phyloP scores from a whole-genome alignment of 2,329 filamentous ascomycete species.

The Stachybotrys elegans region DNA sequence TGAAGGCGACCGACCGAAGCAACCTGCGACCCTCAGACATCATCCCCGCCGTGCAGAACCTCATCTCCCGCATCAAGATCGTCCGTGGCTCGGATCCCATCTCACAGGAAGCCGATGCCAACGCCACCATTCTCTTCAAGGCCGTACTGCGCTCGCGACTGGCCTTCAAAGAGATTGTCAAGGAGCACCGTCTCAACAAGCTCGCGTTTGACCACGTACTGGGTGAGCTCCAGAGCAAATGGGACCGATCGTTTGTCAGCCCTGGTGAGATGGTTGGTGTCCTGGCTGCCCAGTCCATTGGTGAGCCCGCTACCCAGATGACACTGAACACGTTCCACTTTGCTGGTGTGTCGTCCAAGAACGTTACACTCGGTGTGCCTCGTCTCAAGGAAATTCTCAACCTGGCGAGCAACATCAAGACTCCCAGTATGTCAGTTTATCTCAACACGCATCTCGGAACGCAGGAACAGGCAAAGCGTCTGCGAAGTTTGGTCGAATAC shows the following conservation, averaged over 20 bases:
- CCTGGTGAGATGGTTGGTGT: conserved; percentile 99
- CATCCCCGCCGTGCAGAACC: conserved; percentile 68
- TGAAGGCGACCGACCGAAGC: conserved; percentile 79
- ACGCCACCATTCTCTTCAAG: conserved; percentile 88
- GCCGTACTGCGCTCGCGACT: conserved; percentile 82
- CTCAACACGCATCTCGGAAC: conserved; percentile 59
- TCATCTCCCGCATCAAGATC: conserved; percentile 74
- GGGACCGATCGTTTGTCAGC: conserved; percentile 77
- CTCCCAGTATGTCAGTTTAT: conserved; percentile 92
- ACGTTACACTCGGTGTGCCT: conserved; percentile 97
- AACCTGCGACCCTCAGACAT: conserved; percentile 86
- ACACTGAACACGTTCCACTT: conserved; percentile 99
- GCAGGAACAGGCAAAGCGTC: conserved; percentile 75
- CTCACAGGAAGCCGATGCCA: conserved; percentile 80
- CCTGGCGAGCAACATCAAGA: conserved; percentile 96
- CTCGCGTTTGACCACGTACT: conserved; percentile 89
- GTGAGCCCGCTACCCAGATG: conserved; percentile 98
- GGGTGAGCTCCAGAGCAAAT: conserved; percentile 84
- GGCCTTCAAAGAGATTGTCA: conserved; percentile 88
- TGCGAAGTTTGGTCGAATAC: conserved; percentile 89
- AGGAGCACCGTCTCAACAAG: conserved; percentile 80
- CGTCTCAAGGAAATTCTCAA: conserved; percentile 99
- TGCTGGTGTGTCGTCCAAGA: conserved; percentile 99
- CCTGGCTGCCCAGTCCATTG: conserved; percentile 94
- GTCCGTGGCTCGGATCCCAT: conserved; percentile 81